Evolutionary conservation across 345 rosid species (phyloP), one percentile per base, ranked within the genome.

Genomic region (Trapa bicornis): DNA sequence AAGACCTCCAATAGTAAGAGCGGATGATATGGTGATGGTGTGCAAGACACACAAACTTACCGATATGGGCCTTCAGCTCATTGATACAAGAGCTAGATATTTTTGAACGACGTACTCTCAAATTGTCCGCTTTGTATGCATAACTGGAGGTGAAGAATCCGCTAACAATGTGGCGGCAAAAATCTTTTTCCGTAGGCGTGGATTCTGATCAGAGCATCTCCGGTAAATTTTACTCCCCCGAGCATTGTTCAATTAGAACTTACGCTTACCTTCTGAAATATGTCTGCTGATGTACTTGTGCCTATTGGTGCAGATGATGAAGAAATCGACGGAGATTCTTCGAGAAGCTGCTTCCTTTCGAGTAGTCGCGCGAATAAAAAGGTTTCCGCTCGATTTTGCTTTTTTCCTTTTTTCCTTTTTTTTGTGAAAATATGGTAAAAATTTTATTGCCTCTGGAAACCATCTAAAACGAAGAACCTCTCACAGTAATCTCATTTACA

Each of bases 191-290:
- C 79, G 91, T 76, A 70, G 71, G 61, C 75, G 41, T 43, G 32
- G 89, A 80, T 76, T 85, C 89, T 41, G 92, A 83, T 72, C 87
- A 76, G 74, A 90, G 90, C 80, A 74, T 90, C 69, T 88, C 95
- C 6, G 97, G 95, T 86, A 82, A 75, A n/a, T 42, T 58, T 61
- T 7, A 17, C 50, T 10, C 39, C 1, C 56, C 66, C 42, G 37
- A 33, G 54, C 7, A 3, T 3, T 54, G 3, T 22, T 4, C 2
- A 0, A 0, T 4, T 6, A 54, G 12, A 22, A n/a, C 3, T 35
- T 35, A 32, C 38, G 37, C 11, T 58, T 38, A 0, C 37, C 37
- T 33, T 10, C 37, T 8, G 13, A 6, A 57, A 29, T 22, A 22
- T 32, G 37, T 37, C 41, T 36, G 38, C 61, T 53, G 67, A 54